Conservation (phyloP, 148 eudicot genomes). For the Nyssa sinensis region DNA sequence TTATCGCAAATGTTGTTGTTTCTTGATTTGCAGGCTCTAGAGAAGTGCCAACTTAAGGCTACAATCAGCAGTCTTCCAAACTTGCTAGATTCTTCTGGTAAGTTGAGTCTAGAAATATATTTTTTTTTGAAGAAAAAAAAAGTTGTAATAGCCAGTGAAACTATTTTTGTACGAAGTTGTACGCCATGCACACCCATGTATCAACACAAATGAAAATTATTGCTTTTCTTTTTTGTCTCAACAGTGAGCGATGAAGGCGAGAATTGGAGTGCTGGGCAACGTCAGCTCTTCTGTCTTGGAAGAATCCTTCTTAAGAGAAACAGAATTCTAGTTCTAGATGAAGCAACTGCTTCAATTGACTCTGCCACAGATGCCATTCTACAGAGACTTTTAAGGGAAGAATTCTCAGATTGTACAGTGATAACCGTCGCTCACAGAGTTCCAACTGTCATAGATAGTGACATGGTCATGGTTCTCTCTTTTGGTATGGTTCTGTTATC, state of each 20-base stretch:
- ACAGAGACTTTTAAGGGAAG: conserved; percentile 54
- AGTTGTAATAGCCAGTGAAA: too few species aligned
- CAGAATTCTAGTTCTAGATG: conserved; percentile 60
- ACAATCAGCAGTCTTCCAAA: conserved; percentile 56
- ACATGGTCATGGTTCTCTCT: conserved; percentile 70
- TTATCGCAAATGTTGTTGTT: neutral
- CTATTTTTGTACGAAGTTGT: too few species aligned
- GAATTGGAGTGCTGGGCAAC: conserved; percentile 66
- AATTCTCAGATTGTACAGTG: conserved; percentile 51
- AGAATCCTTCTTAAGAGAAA: conserved; percentile 59
- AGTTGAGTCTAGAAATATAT: neutral
- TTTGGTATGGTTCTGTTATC: conserved; percentile 51
- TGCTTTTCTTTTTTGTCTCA: neutral
- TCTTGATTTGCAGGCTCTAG: conserved; percentile 47
- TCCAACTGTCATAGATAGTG: too few species aligned
- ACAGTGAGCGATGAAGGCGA: conserved; percentile 62
- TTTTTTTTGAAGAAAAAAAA: too few species aligned
- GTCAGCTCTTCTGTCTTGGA: conserved; percentile 64
- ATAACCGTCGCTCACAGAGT: too few species aligned
- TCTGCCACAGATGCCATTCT: conserved; percentile 52
- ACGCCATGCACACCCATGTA: too few species aligned
- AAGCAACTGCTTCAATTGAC: conserved; percentile 76
- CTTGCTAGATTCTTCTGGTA: conserved; percentile 60
- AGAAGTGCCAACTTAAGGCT: conserved; percentile 70
- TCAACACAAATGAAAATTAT: neutral